Percentiles rank a stretch among this genome's conserved stretches.
Evolutionary conservation across 768 basidiomycete species (phyloP).

Genomic region (Boletus huronensis): DNA sequence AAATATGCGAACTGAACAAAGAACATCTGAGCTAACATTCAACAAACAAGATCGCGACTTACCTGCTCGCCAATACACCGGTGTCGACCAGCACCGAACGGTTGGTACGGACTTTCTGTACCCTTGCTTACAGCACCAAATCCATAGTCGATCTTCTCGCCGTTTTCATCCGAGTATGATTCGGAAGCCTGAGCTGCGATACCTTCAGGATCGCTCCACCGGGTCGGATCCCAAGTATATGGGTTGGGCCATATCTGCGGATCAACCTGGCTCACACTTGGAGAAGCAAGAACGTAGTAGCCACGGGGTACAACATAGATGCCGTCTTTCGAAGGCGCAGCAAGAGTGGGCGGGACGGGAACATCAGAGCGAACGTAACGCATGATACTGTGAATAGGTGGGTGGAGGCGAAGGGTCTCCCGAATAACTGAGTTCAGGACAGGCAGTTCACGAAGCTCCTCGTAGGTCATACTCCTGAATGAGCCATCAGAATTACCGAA

Average conservation of each 20-base stretch:
- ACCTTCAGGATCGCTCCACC: constrained; percentile 87
- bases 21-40: constrained; percentile 1
- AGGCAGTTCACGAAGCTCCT: constrained; percentile 80
- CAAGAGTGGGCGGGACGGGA: constrained; percentile 73
- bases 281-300: constrained; percentile 84
- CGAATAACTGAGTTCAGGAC: constrained; percentile 87
- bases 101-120: constrained; percentile 93
- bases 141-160: constrained; percentile 94
- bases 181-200: constrained; percentile 75
- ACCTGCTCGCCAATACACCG: constrained; percentile 92
- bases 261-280: constrained; percentile 86
- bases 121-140: constrained; percentile 96
- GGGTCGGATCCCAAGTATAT: constrained; percentile 66
- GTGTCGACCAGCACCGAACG: constrained; percentile 96
- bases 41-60: constrained; percentile 12
- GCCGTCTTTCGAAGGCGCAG: constrained; percentile 69
- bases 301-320: constrained; percentile 88
- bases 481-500: constrained; percentile 80
- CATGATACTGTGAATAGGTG: constrained; percentile 94
- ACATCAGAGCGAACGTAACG: constrained; percentile 88
- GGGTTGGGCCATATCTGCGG: constrained; percentile 76
- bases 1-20: constrained; percentile 80
- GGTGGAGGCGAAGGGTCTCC: constrained; percentile 90
- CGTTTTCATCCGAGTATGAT: constrained; percentile 67
- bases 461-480: constrained; percentile 77